Evolutionary conservation across 2,329 filamentous ascomycete genomes (phyloP).

Genomic region (Penicillium sp.): DNA sequence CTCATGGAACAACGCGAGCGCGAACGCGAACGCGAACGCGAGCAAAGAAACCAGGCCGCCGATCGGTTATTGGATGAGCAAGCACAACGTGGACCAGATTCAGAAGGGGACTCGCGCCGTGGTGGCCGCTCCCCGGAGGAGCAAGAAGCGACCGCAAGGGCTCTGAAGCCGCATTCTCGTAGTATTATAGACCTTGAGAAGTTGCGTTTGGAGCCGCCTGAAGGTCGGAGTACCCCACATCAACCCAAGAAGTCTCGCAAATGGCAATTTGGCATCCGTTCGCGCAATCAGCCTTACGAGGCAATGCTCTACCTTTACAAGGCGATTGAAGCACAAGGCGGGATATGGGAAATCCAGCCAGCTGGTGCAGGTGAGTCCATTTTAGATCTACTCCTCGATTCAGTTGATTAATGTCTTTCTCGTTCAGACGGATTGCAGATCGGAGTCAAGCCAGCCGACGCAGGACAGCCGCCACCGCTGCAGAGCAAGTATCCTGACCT

Average conservation of each 20-base stretch:
- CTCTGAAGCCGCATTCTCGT: constrained; percentile 76
- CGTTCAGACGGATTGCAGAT: no score
- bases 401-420: no score
- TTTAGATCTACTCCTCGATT: no score
- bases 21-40: no score
- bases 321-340: constrained; percentile 76
- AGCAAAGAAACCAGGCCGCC: no score
- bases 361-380: constrained; percentile 30
- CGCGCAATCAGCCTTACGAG: constrained; percentile 85
- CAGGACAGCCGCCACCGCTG: constrained; percentile 32
- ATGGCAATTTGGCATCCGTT: constrained; percentile 97
- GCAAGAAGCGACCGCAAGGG: constrained; percentile 68
- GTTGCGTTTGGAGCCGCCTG: constrained; percentile 50
- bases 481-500: constrained; percentile 40
- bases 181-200: constrained; percentile 59
- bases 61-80: no score
- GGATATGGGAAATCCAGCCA: constrained; percentile 64
- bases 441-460: no score
- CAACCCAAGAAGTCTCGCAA: constrained; percentile 62
- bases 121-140: constrained; percentile 61
- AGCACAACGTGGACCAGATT: no score
- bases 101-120: no score
- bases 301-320: constrained; percentile 93
- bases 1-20: constrained; percentile 59
- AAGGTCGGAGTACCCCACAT: constrained; percentile 39